These are phyloP conservation scores for Pseudogymnoascus sp. DNA, from an alignment of 2,329 filamentous ascomycete species.

Conservation along the genomic window DNA sequence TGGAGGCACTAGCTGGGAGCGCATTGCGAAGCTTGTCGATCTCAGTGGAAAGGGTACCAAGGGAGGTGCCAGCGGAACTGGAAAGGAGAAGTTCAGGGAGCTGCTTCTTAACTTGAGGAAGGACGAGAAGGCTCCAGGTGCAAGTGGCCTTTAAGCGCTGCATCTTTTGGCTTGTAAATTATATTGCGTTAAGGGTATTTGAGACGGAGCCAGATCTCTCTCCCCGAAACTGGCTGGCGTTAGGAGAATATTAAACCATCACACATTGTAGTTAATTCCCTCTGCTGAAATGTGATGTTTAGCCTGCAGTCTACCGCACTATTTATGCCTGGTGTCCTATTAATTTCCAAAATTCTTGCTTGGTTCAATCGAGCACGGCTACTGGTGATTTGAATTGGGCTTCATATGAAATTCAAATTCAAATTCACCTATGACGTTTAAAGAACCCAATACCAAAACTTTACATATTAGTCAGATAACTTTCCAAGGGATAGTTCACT, in stretches of 20 bases:
- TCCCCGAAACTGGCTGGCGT: constrained; percentile 4
- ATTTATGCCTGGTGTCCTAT: not conserved
- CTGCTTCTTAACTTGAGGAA: constrained; percentile 80
- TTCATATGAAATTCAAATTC: no score
- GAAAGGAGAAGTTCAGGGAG: constrained; percentile 95
- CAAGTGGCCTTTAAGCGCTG: constrained; percentile 48
- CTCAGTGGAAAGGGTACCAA: constrained; percentile 85
- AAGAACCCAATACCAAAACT: not conserved
- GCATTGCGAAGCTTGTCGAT: constrained; percentile 96
- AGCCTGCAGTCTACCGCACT: no score
- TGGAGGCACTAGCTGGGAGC: constrained; percentile 96
- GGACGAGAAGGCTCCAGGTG: constrained; percentile 76
- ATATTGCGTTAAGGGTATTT: constrained; percentile 8
- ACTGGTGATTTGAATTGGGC: not conserved
- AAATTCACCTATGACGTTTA: not conserved
- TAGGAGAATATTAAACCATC: constrained; percentile 5
- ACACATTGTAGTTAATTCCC: not conserved
- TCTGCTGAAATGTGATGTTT: not conserved
- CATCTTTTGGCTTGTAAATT: constrained; percentile 1
- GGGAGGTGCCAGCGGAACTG: constrained; percentile 80
- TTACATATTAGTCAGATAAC: not conserved
- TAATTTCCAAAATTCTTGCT: not conserved
- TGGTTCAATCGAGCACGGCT: not conserved
- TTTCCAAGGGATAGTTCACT: not conserved
- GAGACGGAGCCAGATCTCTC: constrained; percentile 8